Evolutionary conservation across 2,329 filamentous ascomycete genomes (phyloP), one percentile per base, ranked within the genome.

Genomic region (Proliferodiscus dingleyae): DNA sequence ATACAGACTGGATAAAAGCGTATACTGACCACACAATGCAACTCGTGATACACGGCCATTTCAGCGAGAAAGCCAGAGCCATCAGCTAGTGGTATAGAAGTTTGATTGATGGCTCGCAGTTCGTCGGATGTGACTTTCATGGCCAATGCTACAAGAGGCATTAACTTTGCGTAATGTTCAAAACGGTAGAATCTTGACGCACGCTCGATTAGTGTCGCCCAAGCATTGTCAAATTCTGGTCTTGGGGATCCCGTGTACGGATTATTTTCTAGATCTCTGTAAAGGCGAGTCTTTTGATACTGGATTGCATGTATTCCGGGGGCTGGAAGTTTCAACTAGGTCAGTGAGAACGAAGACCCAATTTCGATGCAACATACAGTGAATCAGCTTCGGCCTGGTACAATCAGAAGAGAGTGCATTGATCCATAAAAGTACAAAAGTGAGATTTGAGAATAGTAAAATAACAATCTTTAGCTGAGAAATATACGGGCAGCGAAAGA

Each of bases 81-180:
- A 19, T 48, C 42, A 21, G 19, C 11, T 16, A 46, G 28, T 13
- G 37, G 36, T 16, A 48, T 40, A 11, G 41, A 48, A 13, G 41
- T 30, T 15, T 48, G 24, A 16, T 44, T 23, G 9, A 95, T 73
- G 59, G 82, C 70, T 61, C 88, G 86, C 43, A 97, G 73, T 66
- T 97, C 91, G 5, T 90, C 86, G 57, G 96, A 83, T 0, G 90
- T 96, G 38, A 48, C 40, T 19, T 37, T 43, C 16, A 47, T 47
- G 22, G 33, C 36, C 28, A 47, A 39, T 18, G 45, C 45, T 47
- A 29, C 24, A 4, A 15, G 22, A 11, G 18, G 10, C 11, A 21
- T 13, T 46, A 7, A 36, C n/a, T 2, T 18, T 28, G 10, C 9
- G 9, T 16, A 8, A 28, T 3, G 8, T 2, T 8, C 13, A 8